Conservation (phyloP, 1,284 basidiomycete genomes). For the Melampsora occidentalis region DNA sequence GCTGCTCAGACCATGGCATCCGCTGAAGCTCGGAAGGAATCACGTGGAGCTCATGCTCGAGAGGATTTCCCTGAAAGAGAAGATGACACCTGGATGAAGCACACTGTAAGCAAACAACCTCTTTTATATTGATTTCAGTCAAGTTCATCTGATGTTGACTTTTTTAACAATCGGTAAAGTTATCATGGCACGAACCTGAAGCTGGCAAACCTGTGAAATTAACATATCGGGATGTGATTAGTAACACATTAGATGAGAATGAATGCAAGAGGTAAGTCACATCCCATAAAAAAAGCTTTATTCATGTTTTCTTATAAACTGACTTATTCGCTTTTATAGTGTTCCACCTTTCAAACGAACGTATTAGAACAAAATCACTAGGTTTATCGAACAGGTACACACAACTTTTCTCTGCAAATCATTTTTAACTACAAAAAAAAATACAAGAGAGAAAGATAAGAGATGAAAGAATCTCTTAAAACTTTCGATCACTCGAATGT, state of each 20-base stretch:
- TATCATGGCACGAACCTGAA: slow-evolving; percentile 74
- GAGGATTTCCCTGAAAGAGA: slow-evolving; percentile 83
- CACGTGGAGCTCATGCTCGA: slow-evolving; percentile 93
- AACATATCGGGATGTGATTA: slow-evolving; percentile 82
- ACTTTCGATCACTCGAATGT: too few species aligned
- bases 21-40: slow-evolving; percentile 93
- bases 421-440: too few species aligned
- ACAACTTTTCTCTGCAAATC: neutral
- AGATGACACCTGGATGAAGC: slow-evolving; percentile 60
- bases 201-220: slow-evolving; percentile 77
- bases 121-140: neutral
- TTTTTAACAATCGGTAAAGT: slow-evolving; percentile 62
- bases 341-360: slow-evolving; percentile 53
- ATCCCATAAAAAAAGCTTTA: neutral
- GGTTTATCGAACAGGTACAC: neutral
- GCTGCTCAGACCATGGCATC: slow-evolving; percentile 93
- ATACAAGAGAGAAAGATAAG: neutral
- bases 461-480: neutral
- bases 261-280: slow-evolving; percentile 68
- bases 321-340: neutral
- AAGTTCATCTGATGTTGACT: neutral
- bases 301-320: neutral
- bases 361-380: slow-evolving; percentile 32
- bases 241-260: slow-evolving; percentile 82
- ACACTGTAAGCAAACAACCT: slow-evolving; percentile 43